A percentile compares a stretch with the other conserved stretches of the same genome.
Conservation (phyloP, 2,329 filamentous ascomycete genomes). For the Beauveria varroae region DNA sequence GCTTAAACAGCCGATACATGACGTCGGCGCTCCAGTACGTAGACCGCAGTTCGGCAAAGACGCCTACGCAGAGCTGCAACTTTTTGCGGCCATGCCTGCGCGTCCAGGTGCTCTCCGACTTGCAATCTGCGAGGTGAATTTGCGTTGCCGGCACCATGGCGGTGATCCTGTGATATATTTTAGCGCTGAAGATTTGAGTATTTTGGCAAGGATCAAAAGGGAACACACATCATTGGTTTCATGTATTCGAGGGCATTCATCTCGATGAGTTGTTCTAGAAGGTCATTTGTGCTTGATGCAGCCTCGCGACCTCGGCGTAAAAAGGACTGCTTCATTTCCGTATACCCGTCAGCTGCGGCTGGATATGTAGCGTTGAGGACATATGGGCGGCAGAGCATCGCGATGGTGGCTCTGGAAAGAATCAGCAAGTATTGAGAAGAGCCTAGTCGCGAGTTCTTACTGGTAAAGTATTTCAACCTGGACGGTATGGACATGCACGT, state of each 20-base stretch:
- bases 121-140: constrained; percentile 5
- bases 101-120: not conserved
- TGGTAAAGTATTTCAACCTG: not conserved
- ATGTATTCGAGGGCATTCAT: not conserved
- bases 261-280: constrained; percentile 1
- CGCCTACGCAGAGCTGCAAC: constrained; percentile 1
- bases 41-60: not conserved
- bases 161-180: not conserved
- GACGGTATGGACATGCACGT: not conserved
- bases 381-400: not conserved
- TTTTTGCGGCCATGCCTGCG: not conserved
- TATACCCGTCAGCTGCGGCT: not conserved
- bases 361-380: not conserved
- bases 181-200: not conserved
- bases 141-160: constrained; percentile 7
- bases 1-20: constrained; percentile 5
- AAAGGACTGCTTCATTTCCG: not conserved
- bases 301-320: constrained; percentile 2
- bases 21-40: constrained; percentile 9
- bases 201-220: too few species aligned
- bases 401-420: not conserved
- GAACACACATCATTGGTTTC: constrained; percentile 6
- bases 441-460: not conserved
- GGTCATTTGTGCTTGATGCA: not conserved
- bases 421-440: not conserved